Base-by-base conservation (phyloP, 208 protist species). In the Porcisia hertigi region DNA sequence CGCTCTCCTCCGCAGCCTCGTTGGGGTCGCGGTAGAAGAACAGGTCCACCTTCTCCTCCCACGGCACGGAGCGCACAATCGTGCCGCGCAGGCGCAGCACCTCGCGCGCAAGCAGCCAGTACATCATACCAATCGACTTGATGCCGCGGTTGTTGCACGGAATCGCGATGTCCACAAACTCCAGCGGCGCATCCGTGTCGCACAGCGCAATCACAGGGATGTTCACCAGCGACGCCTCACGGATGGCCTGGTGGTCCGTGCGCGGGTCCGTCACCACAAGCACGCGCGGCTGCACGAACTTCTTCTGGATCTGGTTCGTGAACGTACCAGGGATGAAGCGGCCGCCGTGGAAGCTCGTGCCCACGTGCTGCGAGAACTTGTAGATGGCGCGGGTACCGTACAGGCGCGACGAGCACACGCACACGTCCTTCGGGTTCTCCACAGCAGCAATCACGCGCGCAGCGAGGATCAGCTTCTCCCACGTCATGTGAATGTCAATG, bases 121-220 rank as follows among this genome's bases (percentile, higher is more conserved):
- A 99, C 86, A 99, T 98, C 64, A 99, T 94, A 88, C 96, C 99
- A 88, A 99, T 99, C 49, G 98, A 96, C 79, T 98, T 85, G 73
- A 74, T 86, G 73, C 83, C 80, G 77, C 98, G 98, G 95, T 99
- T 99, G 93, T 99, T 99, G 89, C 96, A 98, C 69, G 98, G 98
- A 89, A 99, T 99, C 72, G 97, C 98, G 85, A 99, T 92, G 91
- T 99, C 99, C 65, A 99, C 98, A 86, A 95, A 96, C 53, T 93
- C 87, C 53, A 99, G 83, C 69, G 94, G 93, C 55, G 98, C 98
- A 88, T 99, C 98, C 69, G 98, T 97, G 92, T 99, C 97, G 93
- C 97, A 99, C 88, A 99, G 96, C 79, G 99, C 98, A 82, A 99
- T 99, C 78, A 97, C 95, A 64, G 99, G 99, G 83, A 99, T 99